Evolutionary conservation across 257 asterid species (phyloP), one percentile per base, ranked within the genome.

Genomic region (Solanum sejunctum): DNA sequence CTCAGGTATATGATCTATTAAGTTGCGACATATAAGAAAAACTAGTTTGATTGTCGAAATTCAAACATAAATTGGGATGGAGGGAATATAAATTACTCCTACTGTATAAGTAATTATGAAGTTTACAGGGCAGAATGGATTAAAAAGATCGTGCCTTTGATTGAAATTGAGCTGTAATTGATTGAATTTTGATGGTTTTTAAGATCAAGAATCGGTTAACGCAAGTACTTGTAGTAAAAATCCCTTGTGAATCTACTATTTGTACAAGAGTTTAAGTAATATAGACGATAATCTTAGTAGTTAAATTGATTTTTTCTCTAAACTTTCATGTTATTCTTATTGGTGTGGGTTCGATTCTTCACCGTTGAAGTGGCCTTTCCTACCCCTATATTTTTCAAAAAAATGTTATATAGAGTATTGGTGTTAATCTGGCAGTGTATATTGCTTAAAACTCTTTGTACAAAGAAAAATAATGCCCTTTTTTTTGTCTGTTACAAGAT

Each of bases 1-100:
- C 97, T 82, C 98, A 93, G 93, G 98, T 93, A 11, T 7, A 20
- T 13, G 13, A 66, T 70, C n/a, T 49, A 72, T 23, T 23, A 23
- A 63, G 26, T 23, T 63, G 70, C 13, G 12, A 49, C 15, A 11
- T 11, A 47, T 60, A 12, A 63, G 71, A 63, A 12, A 63, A 26
- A 12, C 43, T 26, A 12, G 18, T 63, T 63, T 12, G 1, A 66
- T 6, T 66, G 13, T 66, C 47, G 7, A 64, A 66, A 6, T 26
- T 61, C 36, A 61, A 26, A 7, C 7, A 21, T 8, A 66, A 66
- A 28, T 28, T 66, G 73, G 11, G 73, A 28, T 0, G 12, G 73
- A 64, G 12, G 10, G 80, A 43, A 56, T 12, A 45, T 6, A 43
- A 45, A 71, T 0, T 5, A 43, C 57, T 32, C 36, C 36, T 66